Base-by-base conservation (phyloP, 345 rosid species). In the Pugionium cornutum region DNA sequence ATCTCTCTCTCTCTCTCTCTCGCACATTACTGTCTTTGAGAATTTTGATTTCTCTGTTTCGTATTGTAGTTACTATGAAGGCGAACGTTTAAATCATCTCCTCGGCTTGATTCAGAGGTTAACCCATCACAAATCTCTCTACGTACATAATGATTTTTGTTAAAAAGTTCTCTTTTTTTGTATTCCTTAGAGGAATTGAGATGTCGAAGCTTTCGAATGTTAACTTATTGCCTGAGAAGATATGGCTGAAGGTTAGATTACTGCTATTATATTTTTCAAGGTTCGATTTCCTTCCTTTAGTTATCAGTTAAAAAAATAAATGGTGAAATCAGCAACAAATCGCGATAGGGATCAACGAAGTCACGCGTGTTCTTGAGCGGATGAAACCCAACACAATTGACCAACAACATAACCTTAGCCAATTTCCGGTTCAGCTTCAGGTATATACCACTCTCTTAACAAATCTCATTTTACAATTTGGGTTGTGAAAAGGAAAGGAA, bases 301-400 rank as follows among this genome's bases (percentile, higher is more conserved):
- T 46, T 31, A 10, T 27, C 8, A 42, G 4, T n/a, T n/a, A n/a
- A n/a, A n/a, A n/a, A n/a, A n/a, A 41, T n/a, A 34, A 3, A 34
- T 34, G 36, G 55, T 31, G 32, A 28, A 4, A n/a, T 26, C 66
- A 87, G 97, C 89, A 82, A 84, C 90, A 83, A 85, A 78, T 90
- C 46, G 80, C 97, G 3, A 75, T 90, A 68, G 97, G 97, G 61
- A 84, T 87, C 61, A 90, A 90, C 62, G 97, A 90, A 49, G 95
- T 90, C n/a, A 86, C 92, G 2, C 89, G 92, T 47, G 73, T 62
- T 65, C 87, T 90, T n/a, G 95, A 90, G 70, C 66, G 86, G 33
- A 90, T 87, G 95, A 53, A 70, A 31, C 73, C 81, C 4, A 46
- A 43, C 51, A 40, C 58, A 51, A 27, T 4, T 40, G 9, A 42